These are phyloP conservation scores for Hymenoscyphus salicellus DNA, from an alignment of 2,329 filamentous ascomycete species.

Conservation along the genomic window DNA sequence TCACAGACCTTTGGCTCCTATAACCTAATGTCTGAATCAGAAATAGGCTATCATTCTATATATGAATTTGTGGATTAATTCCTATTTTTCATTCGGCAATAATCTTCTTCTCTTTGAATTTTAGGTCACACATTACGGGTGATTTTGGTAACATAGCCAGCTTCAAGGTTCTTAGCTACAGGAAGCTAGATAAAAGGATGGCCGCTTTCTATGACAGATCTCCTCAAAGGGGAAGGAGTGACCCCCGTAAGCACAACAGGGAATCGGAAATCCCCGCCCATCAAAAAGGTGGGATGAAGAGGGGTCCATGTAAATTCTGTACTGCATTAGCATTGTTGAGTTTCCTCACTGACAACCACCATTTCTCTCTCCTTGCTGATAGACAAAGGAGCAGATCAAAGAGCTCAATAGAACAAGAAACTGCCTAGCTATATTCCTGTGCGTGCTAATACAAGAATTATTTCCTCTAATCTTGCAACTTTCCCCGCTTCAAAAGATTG, in stretches of 20 bases:
- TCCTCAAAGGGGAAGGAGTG: background rate
- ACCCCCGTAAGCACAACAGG: background rate
- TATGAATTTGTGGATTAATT: too few relatives aligned
- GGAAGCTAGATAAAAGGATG: too few relatives aligned
- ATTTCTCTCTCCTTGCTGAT: background rate
- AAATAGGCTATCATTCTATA: too few relatives aligned
- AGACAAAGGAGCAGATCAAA: background rate
- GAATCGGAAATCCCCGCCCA: background rate
- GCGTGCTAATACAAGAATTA: background rate
- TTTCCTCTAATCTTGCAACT: background rate
- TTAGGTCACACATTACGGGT: too few relatives aligned
- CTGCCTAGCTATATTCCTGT: background rate
- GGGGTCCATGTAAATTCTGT: background rate
- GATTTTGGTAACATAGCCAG: too few relatives aligned
- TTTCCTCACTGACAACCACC: background rate
- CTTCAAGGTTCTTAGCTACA: too few relatives aligned
- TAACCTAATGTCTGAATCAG: too few relatives aligned
- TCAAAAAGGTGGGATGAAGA: background rate
- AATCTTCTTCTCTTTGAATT: too few relatives aligned
- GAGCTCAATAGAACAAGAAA: background rate
- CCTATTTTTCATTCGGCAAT: too few relatives aligned
- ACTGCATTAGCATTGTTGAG: background rate
- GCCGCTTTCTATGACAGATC: background rate
- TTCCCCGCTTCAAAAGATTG: background rate
- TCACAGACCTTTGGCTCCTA: too few relatives aligned